phyloP scores from a whole-genome alignment of 176 grass and related monocot species.

The Rhynchospora pubera region DNA sequence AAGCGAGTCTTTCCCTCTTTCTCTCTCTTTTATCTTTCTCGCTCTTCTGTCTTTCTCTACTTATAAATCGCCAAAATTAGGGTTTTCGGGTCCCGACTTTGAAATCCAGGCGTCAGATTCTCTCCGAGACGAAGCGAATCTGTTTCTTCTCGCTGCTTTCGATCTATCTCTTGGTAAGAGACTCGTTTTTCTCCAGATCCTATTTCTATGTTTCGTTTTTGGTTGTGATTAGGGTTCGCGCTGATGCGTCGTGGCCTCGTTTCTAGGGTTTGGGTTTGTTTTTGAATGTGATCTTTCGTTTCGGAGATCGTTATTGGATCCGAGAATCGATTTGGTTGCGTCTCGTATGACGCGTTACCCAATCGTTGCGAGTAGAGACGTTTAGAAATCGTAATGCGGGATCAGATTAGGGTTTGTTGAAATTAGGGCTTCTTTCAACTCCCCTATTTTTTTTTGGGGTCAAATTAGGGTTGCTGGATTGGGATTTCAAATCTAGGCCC shows the following conservation, averaged over 20 bases:
- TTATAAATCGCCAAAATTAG: conserved; percentile 23
- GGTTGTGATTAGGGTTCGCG: not conserved
- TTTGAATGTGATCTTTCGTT: conserved; percentile 3
- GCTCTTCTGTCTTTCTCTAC: conserved; percentile 11
- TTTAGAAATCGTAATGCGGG: not conserved
- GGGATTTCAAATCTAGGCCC: not conserved
- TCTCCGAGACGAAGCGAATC: not conserved
- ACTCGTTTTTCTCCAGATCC: not conserved
- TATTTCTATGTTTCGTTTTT: not conserved
- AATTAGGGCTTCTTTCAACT: not conserved
- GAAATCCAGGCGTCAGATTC: not conserved
- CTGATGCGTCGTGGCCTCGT: not conserved
- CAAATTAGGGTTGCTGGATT: conserved; percentile 2
- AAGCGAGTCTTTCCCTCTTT: conserved; percentile 5
- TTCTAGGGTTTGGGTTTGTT: not conserved
- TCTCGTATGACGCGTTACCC: not conserved
- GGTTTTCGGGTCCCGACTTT: not conserved
- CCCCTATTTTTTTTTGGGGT: not conserved
- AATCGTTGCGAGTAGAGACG: not conserved
- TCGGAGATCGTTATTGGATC: conserved; percentile 4
- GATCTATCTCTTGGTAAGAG: not conserved
- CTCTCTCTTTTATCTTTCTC: not conserved
- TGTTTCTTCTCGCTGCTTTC: not conserved
- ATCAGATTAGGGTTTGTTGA: not conserved
- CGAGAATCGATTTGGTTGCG: not conserved